phyloP scores from a whole-genome alignment of 2,329 filamentous ascomycete species.

The Colletotrichum truncatum region DNA sequence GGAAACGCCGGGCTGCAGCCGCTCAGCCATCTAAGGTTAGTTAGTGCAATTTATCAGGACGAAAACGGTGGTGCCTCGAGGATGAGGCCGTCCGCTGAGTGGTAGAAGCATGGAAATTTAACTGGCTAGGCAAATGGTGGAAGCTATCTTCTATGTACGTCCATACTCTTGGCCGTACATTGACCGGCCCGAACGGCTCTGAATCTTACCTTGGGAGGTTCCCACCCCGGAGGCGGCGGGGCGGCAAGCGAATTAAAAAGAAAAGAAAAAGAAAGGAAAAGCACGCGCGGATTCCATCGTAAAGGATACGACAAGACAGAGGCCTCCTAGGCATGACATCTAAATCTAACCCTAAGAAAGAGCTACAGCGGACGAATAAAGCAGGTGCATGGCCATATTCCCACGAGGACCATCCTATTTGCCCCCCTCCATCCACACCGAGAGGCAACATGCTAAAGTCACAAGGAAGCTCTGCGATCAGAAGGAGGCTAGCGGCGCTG shows the following conservation, averaged over 20 bases:
- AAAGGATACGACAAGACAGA: constrained; percentile 18
- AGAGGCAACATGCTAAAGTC: not conserved
- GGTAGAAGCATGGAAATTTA: no score
- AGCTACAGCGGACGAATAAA: constrained; percentile 3
- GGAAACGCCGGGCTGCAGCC: constrained; percentile 3
- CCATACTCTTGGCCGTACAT: constrained; percentile 6
- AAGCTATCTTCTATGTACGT: no score
- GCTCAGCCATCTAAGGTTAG: constrained; percentile 1
- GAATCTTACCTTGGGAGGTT: not conserved
- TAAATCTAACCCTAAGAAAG: not conserved
- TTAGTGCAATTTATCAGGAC: not conserved
- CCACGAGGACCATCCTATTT: not conserved
- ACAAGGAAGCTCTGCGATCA: not conserved
- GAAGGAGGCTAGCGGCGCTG: constrained; percentile 7
- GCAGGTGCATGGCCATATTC: not conserved
- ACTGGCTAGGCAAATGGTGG: no score
- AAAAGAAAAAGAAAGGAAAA: no score
- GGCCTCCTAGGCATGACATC: constrained; percentile 2
- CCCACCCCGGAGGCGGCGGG: constrained; percentile 6
- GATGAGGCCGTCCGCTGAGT: not conserved
- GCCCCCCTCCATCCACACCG: not conserved
- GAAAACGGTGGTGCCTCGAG: not conserved
- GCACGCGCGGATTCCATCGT: not conserved
- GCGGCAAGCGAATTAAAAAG: no score
- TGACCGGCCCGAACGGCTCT: constrained; percentile 18